Base-by-base conservation (phyloP, 441 rosid species). In the Melastoma candidum region DNA sequence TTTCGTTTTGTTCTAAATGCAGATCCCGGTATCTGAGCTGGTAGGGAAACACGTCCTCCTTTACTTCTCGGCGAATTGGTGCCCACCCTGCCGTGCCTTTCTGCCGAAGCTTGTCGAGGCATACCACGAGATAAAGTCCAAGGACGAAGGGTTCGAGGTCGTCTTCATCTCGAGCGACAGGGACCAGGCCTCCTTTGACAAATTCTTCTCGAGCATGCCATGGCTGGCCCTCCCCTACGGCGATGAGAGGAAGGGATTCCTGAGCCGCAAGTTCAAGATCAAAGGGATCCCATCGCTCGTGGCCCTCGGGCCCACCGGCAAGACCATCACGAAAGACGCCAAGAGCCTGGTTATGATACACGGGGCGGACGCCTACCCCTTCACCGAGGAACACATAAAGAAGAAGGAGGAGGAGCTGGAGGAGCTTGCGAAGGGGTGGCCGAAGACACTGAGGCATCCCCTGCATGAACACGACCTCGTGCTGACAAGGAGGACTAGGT, bases 31-130 rank as follows among this genome's bases (percentile, higher is more conserved):
- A 54, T 58, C 77, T 29, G 83, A 74, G 48, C 71, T 87, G 48
- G 85, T 74, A 22, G 93, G 93, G 59, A 87, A 87, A 74, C 74
- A 68, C 59, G 67, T 84, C 48, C 85, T 87, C 26, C 62, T 87
- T 46, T 87, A 80, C 72, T 87, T 87, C 69, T 87, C 96, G 29
- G 93, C 90, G 5, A 87, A 82, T 49, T 80, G 93, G 96, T 87
- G 96, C 50, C 80, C 83, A 59, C 93, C 93, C 9, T 87, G 93
- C 58, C 87, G 82, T 12, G 83, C 71, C 29, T 84, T 87, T 63
- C 70, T 83, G 12, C 90, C 93, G 10, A 73, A 70, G 61, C 87
- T 84, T 26, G 65, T 68, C 9, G 82, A 82, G 56, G 74, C 74
- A 32, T 87, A 82, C 68, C 59, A 77, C 54, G 59, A 73, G 68